Evolutionary conservation across 2,329 filamentous ascomycete species (phyloP).

Genomic region (Hysterium pulicare): DNA sequence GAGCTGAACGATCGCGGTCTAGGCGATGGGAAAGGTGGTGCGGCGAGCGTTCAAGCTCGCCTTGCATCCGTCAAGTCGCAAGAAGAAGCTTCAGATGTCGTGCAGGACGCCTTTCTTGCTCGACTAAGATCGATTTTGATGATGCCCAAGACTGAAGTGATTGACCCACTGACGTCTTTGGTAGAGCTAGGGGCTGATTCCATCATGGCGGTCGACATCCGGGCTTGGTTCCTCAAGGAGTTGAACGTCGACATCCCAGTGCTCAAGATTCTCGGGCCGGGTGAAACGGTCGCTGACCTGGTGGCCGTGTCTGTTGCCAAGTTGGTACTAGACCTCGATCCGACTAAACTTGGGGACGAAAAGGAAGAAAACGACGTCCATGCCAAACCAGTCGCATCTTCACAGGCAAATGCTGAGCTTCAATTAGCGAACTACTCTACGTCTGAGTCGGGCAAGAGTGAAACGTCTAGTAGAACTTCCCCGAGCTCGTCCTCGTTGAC

Average conservation of each 20-base stretch:
- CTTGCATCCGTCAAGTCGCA: constrained; percentile 10
- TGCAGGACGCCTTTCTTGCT: constrained; percentile 7
- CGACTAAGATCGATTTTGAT: constrained; percentile 7
- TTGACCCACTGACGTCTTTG: constrained; percentile 38
- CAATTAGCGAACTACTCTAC: background rate
- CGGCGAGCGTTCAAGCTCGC: background rate
- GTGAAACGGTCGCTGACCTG: constrained; percentile 12
- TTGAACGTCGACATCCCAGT: constrained; percentile 46
- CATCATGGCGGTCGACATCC: constrained; percentile 39
- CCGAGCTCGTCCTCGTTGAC: constrained; percentile 5
- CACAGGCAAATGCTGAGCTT: too few relatives aligned
- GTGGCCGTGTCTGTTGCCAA: constrained; percentile 4
- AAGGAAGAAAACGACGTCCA: too few relatives aligned
- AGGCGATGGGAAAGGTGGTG: too few relatives aligned
- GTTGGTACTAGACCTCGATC: constrained; percentile 2
- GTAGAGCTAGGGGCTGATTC: constrained; percentile 39
- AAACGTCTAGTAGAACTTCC: constrained; percentile 3
- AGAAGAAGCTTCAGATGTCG: constrained; percentile 8
- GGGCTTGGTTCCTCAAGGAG: constrained; percentile 50
- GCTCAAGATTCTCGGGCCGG: constrained; percentile 45
- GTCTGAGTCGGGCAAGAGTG: constrained; percentile 1
- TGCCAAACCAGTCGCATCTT: too few relatives aligned
- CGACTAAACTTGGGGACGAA: background rate
- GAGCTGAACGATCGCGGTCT: background rate
- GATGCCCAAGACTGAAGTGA: constrained; percentile 15